These are phyloP conservation scores for Clarireedia hainanense DNA, from an alignment of 2,329 filamentous ascomycete genomes.

Conservation along the genomic window DNA sequence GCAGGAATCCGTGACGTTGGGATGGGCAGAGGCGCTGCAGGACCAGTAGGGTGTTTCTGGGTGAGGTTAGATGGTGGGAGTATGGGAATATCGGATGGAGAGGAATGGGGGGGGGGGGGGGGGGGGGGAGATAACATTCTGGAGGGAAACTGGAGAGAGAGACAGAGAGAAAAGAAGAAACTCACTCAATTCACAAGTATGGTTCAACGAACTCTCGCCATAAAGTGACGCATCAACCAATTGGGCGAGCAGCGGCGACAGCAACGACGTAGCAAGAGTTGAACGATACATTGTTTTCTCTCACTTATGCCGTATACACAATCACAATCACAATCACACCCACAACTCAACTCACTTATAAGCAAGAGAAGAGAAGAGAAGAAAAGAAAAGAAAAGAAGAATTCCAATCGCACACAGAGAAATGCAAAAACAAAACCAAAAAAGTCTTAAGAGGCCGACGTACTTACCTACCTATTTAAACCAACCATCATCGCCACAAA, in stretches of 20 bases:
- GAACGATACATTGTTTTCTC: not conserved
- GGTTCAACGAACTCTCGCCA: slow-evolving; percentile 23
- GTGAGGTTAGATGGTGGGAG: not conserved
- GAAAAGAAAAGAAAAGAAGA: not conserved
- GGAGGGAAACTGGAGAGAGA: too few species aligned
- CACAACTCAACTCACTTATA: not conserved
- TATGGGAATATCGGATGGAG: not conserved
- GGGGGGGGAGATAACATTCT: not conserved
- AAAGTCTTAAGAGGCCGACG: too few species aligned
- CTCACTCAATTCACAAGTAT: slow-evolving; percentile 23
- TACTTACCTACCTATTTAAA: not conserved
- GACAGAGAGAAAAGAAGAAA: not conserved
- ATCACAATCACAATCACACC: not conserved
- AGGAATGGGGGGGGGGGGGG: not conserved
- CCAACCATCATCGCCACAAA: too few species aligned
- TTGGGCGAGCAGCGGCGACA: not conserved
- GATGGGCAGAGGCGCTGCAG: slow-evolving; percentile 39
- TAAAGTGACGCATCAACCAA: slow-evolving; percentile 15
- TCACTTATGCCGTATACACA: not conserved
- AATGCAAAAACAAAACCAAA: too few species aligned
- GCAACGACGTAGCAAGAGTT: not conserved
- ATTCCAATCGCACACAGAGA: too few species aligned
- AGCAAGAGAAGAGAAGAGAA: not conserved
- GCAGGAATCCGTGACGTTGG: slow-evolving; percentile 48
- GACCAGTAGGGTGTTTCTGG: slow-evolving; percentile 33